Evolutionary conservation across 2,329 filamentous ascomycete species (phyloP).

Genomic region (Hymenotorrendiella dingleyae): DNA sequence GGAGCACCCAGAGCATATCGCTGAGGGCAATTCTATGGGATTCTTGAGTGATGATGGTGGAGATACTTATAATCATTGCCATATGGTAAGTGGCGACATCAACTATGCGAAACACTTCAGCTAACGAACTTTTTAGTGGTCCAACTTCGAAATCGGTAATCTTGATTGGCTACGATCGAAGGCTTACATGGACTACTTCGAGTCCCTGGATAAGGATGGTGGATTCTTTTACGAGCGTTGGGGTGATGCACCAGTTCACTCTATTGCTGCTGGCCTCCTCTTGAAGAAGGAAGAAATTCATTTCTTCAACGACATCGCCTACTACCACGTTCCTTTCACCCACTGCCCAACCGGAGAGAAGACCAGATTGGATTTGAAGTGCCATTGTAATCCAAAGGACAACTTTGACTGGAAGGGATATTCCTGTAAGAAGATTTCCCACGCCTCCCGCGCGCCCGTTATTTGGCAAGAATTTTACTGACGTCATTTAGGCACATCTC

Average conservation of each 20-base stretch:
- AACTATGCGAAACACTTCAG: slow-evolving; percentile 1
- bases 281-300: slow-evolving; percentile 91
- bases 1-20: slow-evolving; percentile 82
- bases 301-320: slow-evolving; percentile 98
- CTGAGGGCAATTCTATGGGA: slow-evolving; percentile 75
- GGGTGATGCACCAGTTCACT: slow-evolving; percentile 96
- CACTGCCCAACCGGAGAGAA: slow-evolving; percentile 93
- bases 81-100: slow-evolving; percentile 69
- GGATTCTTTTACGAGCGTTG: slow-evolving; percentile 99
- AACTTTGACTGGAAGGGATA: slow-evolving; percentile 99
- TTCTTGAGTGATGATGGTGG: slow-evolving; percentile 91
- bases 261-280: slow-evolving; percentile 84
- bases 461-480: slow-evolving; percentile 11
- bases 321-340: slow-evolving; percentile 96
- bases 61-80: slow-evolving; percentile 92
- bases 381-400: slow-evolving; percentile 89
- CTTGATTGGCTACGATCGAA: slow-evolving; percentile 88
- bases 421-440: slow-evolving; percentile 71
- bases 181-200: slow-evolving; percentile 86
- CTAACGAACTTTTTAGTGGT: slow-evolving; percentile 63
- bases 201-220: slow-evolving; percentile 79
- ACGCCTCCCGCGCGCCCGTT: too few relatives aligned
- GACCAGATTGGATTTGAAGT: slow-evolving; percentile 75
- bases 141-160: slow-evolving; percentile 96
- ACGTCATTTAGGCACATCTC: slow-evolving; percentile 61